These are phyloP conservation scores for Trametes cingulata DNA, from an alignment of 768 basidiomycete species.

Conservation along the genomic window DNA sequence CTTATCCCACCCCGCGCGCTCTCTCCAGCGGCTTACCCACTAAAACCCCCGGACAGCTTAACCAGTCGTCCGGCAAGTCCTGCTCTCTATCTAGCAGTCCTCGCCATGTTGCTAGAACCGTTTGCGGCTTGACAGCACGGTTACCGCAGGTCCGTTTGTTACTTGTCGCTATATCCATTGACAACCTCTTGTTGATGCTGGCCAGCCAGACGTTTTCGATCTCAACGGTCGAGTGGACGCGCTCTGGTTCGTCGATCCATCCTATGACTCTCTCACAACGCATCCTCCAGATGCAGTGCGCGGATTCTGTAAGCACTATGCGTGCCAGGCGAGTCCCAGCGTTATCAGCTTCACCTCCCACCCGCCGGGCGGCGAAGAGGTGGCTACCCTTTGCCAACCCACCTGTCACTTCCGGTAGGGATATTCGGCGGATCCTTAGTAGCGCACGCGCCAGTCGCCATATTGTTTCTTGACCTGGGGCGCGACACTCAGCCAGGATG, in stretches of 20 bases:
- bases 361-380: neutral
- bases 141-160: neutral
- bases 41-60: neutral
- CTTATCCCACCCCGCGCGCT: neutral
- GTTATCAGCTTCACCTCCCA: neutral
- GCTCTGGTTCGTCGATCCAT: neutral
- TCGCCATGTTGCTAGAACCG: neutral
- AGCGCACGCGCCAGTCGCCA: constrained; percentile 12
- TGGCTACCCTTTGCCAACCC: constrained; percentile 8
- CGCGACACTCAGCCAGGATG: constrained; percentile 22
- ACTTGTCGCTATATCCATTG: neutral
- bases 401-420: neutral
- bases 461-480: neutral
- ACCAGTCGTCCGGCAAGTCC: neutral
- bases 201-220: neutral
- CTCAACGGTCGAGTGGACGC: neutral
- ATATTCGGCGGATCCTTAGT: neutral
- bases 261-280: constrained; percentile 14
- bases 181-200: neutral
- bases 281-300: constrained; percentile 18
- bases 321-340: neutral
- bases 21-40: neutral
- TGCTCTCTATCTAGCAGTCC: neutral
- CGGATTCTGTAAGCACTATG: constrained; percentile 11
- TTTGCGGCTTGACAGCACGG: neutral